These are phyloP conservation scores for Nymphaea colorata DNA, from an alignment of 164 flowering plant species.

Conservation along the genomic window DNA sequence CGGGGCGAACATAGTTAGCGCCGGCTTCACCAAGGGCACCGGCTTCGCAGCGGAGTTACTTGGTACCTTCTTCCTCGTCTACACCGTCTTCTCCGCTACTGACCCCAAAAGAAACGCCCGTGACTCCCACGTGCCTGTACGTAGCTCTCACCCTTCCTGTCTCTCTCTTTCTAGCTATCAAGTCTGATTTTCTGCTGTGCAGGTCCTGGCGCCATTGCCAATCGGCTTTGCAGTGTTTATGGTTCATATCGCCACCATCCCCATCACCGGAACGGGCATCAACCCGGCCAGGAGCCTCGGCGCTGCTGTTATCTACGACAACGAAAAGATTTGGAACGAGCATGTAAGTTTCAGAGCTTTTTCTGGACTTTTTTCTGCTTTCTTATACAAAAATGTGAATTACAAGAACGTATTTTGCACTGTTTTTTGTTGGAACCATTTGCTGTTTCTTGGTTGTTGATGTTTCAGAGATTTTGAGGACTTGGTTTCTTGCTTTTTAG, in stretches of 20 bases:
- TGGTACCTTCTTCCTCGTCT: conserved; percentile 25
- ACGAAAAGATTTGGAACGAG: conserved; percentile 24
- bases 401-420: too few relatives aligned
- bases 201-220: conserved; percentile 31
- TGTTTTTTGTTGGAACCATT: too few relatives aligned
- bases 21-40: conserved; percentile 21
- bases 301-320: conserved; percentile 31
- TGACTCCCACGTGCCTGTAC: conserved; percentile 36
- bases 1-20: conserved; percentile 22
- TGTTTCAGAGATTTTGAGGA: too few relatives aligned
- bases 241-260: conserved; percentile 23
- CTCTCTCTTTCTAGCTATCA: background rate
- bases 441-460: too few relatives aligned
- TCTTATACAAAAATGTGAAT: too few relatives aligned
- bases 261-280: conserved; percentile 23
- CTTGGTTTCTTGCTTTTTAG: too few relatives aligned
- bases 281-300: conserved; percentile 39
- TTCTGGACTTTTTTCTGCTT: background rate
- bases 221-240: conserved; percentile 22
- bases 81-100: conserved; percentile 36
- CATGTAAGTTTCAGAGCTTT: conserved; percentile 11
- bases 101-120: conserved; percentile 37
- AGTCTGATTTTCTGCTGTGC: background rate
- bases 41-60: conserved; percentile 39
- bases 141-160: background rate